phyloP scores from a whole-genome alignment of 495 filamentous ascomycete genomes.

The Tuber microsphaerosporum region DNA sequence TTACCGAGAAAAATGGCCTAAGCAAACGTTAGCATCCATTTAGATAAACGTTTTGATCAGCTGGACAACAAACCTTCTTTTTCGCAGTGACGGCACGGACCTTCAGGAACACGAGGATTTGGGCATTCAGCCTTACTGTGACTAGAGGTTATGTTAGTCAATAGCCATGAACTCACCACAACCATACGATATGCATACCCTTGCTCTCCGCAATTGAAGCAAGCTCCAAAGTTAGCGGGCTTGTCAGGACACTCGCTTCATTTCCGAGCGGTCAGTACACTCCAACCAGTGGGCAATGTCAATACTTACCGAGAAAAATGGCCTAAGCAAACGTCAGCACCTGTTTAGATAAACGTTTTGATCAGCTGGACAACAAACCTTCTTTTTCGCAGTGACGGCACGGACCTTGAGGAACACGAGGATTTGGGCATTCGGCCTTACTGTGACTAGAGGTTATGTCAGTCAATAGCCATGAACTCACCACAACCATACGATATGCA shows the following conservation, averaged over 20 bases:
- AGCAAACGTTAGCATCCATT: not conserved
- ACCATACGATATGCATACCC: slow-evolving; percentile 48
- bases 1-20: slow-evolving; percentile 44
- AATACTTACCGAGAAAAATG: slow-evolving; percentile 44
- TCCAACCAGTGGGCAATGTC: not conserved
- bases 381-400: slow-evolving; percentile 65
- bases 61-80: slow-evolving; percentile 44
- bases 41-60: not conserved
- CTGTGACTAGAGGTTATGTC: slow-evolving; percentile 45
- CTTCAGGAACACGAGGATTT: slow-evolving; percentile 59
- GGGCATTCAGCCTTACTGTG: slow-evolving; percentile 53
- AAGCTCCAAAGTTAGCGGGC: slow-evolving; percentile 52
- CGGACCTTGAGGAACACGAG: slow-evolving; percentile 58
- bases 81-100: slow-evolving; percentile 65
- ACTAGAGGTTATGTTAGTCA: slow-evolving; percentile 40
- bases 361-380: not conserved
- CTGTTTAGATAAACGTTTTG: not conserved
- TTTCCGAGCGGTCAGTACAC: no score
- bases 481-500: not conserved
- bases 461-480: slow-evolving; percentile 15
- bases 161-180: slow-evolving; percentile 6
- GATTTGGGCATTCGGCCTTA: slow-evolving; percentile 55
- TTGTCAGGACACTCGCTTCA: slow-evolving; percentile 65
- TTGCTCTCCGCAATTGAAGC: slow-evolving; percentile 72
- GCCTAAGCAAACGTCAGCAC: slow-evolving; percentile 8